These are phyloP conservation scores for Hebeloma cylindrosporum DNA, from an alignment of 768 basidiomycete species.

Conservation along the genomic window DNA sequence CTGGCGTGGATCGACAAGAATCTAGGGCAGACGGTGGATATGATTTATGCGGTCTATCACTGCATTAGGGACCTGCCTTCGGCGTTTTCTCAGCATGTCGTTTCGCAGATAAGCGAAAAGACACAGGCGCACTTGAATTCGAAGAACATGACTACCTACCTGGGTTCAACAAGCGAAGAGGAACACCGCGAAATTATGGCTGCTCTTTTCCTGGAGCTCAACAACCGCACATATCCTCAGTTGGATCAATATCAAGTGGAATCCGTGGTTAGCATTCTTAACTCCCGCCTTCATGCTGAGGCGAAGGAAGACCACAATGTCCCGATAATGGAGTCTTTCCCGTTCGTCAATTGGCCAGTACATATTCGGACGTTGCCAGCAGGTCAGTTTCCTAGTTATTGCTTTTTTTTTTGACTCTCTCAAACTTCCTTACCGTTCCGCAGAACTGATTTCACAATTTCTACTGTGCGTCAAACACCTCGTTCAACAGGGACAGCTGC, in stretches of 20 bases:
- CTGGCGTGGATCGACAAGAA: slow-evolving; percentile 17
- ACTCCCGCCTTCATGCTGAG: slow-evolving; percentile 6
- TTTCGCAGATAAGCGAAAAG: slow-evolving; percentile 7
- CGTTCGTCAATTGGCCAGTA: slow-evolving; percentile 11
- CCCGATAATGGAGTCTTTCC: neutral
- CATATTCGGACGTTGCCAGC: slow-evolving; percentile 2
- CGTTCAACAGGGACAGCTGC: no score
- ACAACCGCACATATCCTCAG: slow-evolving; percentile 13
- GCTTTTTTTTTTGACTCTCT: no score
- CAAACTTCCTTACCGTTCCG: no score
- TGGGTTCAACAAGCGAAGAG: neutral
- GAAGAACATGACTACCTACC: neutral
- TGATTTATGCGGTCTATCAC: slow-evolving; percentile 12
- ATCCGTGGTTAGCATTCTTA: slow-evolving; percentile 9
- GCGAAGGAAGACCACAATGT: neutral
- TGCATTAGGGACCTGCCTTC: slow-evolving; percentile 12
- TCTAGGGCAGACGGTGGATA: slow-evolving; percentile 13
- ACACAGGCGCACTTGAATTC: slow-evolving; percentile 5
- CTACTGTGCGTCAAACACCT: no score
- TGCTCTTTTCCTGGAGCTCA: slow-evolving; percentile 15
- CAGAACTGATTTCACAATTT: no score
- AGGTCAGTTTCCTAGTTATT: no score
- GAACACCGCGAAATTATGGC: slow-evolving; percentile 11
- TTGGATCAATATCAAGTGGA: slow-evolving; percentile 11
- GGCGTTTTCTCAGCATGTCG: neutral